Percentiles rank a stretch among this genome's conserved stretches.
phyloP scores from a whole-genome alignment of 164 flowering plant genomes.

The Chimonanthus salicifolius region DNA sequence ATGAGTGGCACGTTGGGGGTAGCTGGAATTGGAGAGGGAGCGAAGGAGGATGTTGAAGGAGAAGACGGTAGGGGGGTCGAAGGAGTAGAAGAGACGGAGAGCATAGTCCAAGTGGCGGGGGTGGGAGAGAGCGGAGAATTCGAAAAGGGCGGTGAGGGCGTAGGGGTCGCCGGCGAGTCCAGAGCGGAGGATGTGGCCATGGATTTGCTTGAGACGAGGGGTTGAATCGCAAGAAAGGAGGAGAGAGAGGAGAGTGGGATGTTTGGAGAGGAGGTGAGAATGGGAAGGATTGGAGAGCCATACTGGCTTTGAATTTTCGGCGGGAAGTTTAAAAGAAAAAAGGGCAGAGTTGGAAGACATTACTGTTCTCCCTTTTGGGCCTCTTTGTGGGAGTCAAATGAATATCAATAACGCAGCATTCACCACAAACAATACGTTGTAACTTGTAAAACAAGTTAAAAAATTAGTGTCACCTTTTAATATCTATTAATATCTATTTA shows the following conservation, averaged over 20 bases:
- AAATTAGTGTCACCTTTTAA: too few species aligned
- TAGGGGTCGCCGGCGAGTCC: not conserved
- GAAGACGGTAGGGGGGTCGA: not conserved
- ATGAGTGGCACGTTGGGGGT: conserved; percentile 7
- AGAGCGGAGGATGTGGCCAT: not conserved
- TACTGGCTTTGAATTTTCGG: not conserved
- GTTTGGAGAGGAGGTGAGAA: not conserved
- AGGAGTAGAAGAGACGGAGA: not conserved
- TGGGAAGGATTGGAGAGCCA: not conserved
- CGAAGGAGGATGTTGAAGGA: conserved; percentile 18
- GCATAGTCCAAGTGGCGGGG: not conserved
- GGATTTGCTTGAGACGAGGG: not conserved
- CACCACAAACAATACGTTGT: too few species aligned
- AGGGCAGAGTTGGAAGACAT: too few species aligned
- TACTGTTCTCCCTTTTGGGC: too few species aligned
- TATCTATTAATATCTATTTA: too few species aligned
- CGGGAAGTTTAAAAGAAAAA: not conserved
- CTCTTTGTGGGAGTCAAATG: too few species aligned
- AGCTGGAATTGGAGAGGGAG: conserved; percentile 1
- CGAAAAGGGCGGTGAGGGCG: not conserved
- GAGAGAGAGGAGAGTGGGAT: not conserved
- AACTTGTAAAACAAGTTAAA: too few species aligned
- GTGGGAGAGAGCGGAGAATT: not conserved
- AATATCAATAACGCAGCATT: too few species aligned
- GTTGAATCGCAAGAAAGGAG: not conserved